Evolutionary conservation across 805 yeast genomes (phyloP), one percentile per base, ranked within the genome.

Genomic region (Lipomyces chichibuensis): DNA sequence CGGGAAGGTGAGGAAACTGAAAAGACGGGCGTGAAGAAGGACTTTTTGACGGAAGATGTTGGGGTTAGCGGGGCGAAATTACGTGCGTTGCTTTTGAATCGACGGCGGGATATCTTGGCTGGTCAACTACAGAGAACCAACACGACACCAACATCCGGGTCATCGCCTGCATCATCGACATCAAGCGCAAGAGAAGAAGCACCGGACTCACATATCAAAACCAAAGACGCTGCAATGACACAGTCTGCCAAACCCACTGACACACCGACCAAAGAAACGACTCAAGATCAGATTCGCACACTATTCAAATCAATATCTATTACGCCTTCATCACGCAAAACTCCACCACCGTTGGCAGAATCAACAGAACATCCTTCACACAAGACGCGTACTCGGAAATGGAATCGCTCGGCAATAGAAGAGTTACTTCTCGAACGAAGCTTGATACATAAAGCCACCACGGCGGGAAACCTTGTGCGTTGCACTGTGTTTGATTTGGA

Each of bases 401-500:
- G 65, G 64, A 62, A 55, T 46, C 37, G 59, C 23, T 37, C 62
- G 14, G 69, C 68, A 1, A 65, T 69, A 5, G 67, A 65, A 2
- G 66, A 69, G n/a, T 46, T 69, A 32, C 54, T 68, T n/a, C 53
- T 64, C 9, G 72, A 69, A 32, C 53, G 69, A 25, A 58, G 69
- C 33, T 27, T 67, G 27, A 37, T 69, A 11, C 60, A 64, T 23
- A 69, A 68, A 20, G 37, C 71, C 27, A 59, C 66, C 3, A 61
- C 60, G n/a, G 60, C 59, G 2, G 65, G 63, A n/a, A 67, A 64
- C 58, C 55, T 64, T 27, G 66, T 69, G 1, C 65, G 72, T 39
- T 94, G 98, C 73, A 94, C 98, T 0, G 85, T 91, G 0, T 87
- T 95, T 70, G 92, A 93, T 74, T 69, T 74, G 2, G 76, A 81